phyloP scores from a whole-genome alignment of 1,284 basidiomycete genomes.

The Singerocomus inundabilis region DNA sequence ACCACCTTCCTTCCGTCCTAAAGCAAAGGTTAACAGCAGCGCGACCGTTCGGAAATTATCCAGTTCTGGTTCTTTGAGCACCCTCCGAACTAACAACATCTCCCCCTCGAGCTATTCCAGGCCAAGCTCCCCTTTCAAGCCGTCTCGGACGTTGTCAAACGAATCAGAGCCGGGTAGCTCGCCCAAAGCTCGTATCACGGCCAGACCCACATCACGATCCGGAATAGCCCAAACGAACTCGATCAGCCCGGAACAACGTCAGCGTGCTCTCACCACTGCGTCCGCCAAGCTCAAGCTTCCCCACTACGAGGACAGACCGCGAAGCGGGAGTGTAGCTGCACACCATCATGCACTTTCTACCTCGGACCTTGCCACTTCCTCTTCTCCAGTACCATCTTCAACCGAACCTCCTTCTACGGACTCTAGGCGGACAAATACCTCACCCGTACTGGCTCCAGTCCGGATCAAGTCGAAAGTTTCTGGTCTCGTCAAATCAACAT shows the following conservation, averaged over 20 bases:
- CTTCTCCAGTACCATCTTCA: slow-evolving; percentile 18
- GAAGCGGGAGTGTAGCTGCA: slow-evolving; percentile 36
- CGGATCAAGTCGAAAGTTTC: slow-evolving; percentile 59
- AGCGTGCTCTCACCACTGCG: slow-evolving; percentile 37
- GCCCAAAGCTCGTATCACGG: slow-evolving; percentile 24
- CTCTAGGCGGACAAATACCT: slow-evolving; percentile 7
- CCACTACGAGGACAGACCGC: slow-evolving; percentile 24
- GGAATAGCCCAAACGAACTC: slow-evolving; percentile 12
- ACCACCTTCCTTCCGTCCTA: slow-evolving; percentile 43
- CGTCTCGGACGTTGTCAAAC: slow-evolving; percentile 25
- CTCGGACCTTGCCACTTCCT: slow-evolving; percentile 17
- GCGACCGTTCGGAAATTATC: slow-evolving; percentile 45
- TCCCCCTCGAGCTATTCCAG: slow-evolving; percentile 25
- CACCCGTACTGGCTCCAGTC: slow-evolving; percentile 26
- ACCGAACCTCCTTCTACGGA: slow-evolving; percentile 16
- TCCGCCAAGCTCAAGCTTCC: slow-evolving; percentile 25
- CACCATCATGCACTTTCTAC: slow-evolving; percentile 37
- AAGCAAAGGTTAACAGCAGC: slow-evolving; percentile 59
- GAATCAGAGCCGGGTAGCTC: slow-evolving; percentile 13
- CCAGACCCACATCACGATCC: slow-evolving; percentile 31
- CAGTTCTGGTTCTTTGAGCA: slow-evolving; percentile 28
- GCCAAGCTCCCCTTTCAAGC: slow-evolving; percentile 45
- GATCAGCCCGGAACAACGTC: slow-evolving; percentile 32
- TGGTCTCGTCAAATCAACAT: slow-evolving; percentile 41
- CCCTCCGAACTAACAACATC: slow-evolving; percentile 19